Base-by-base conservation (phyloP, 768 basidiomycete genomes). In the Pholiota conissans region DNA sequence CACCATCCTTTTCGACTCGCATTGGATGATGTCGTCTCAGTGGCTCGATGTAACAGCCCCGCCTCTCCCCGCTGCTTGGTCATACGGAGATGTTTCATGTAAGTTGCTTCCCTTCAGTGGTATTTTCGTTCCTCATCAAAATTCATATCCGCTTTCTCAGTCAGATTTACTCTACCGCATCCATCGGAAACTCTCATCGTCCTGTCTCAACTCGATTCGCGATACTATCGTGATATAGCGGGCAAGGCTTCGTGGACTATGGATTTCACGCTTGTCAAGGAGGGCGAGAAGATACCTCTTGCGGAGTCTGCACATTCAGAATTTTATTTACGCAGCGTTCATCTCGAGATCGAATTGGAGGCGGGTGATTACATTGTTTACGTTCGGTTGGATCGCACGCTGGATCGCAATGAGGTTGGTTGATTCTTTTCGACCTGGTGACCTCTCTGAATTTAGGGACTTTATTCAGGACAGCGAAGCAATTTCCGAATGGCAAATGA, bases 51-150 rank as follows among this genome's bases (percentile, higher is more conserved):
- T 80, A 10, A 69, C 67, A 0, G 58, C 71, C 2, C 66, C 69
- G 6, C 64, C 70, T 16, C 59, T 67, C 18, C 72, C 72, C 29
- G 64, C 69, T 16, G 77, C 77, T 8, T 77, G 74, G 69, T 66
- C 74, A 0, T 81, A 70, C 55, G 82, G 81, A 18, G 80, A 79
- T 58, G 71, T 84, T 18, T 79, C 78, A 20, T 81, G 79, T 81
- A 59, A 52, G 71, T 52, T 13, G 29, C 24, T 14, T 42, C 24
- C 6, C 18, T n/a, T 11, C 22, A 5, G n/a, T n/a, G 4, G 20
- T 27, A 6, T 40, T 40, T 42, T 22, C 4, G 14, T 27, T 18
- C 35, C 13, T 55, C 18, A 51, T 24, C 26, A 40, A 14, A 55
- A 40, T 57, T n/a, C 13, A 32, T 13, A 13, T 45, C 29, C 14